A percentile compares a stretch with the other conserved stretches of the same genome.
Evolutionary conservation across 148 eudicot genomes (phyloP).

Genomic region (Cornus florida): DNA sequence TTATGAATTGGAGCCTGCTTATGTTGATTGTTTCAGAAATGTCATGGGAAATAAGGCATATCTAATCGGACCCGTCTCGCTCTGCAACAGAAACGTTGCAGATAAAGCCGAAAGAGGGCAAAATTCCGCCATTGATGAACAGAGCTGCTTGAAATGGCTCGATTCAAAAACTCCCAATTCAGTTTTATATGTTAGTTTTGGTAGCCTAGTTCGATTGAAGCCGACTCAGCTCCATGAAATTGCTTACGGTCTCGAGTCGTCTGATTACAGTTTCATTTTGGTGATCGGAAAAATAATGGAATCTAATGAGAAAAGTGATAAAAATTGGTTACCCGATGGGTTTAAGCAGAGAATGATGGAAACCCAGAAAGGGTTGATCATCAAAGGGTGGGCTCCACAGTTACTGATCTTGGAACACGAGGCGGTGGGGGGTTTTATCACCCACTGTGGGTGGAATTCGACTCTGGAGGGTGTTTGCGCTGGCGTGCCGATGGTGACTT

Average conservation of each 20-base stretch:
- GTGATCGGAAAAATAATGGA: slow-evolving; percentile 9
- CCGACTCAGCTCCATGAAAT: slow-evolving; percentile 10
- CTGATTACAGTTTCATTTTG: slow-evolving; percentile 13
- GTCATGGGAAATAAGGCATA: slow-evolving; percentile 1
- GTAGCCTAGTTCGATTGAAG: slow-evolving; percentile 8
- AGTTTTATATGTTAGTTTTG: slow-evolving; percentile 23
- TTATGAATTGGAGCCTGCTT: slow-evolving; percentile 20
- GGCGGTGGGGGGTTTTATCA: slow-evolving; percentile 26
- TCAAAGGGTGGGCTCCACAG: slow-evolving; percentile 40
- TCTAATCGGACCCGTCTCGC: slow-evolving; percentile 14
- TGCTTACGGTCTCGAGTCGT: slow-evolving; percentile 18
- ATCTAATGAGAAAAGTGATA: not conserved
- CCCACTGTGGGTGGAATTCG: slow-evolving; percentile 13
- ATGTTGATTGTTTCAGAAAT: slow-evolving; percentile 10
- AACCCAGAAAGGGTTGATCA: slow-evolving; percentile 18
- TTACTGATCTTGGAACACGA: slow-evolving; percentile 23
- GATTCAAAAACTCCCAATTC: slow-evolving; percentile 11
- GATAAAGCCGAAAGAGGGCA: slow-evolving; percentile 19
- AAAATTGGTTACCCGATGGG: slow-evolving; percentile 19
- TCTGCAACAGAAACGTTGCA: not conserved
- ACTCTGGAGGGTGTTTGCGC: not conserved
- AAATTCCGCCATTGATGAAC: slow-evolving; percentile 16
- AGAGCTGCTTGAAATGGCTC: slow-evolving; percentile 21
- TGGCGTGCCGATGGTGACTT: not conserved
- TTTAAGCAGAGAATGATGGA: slow-evolving; percentile 17